Evolutionary conservation across 2,329 filamentous ascomycete species (phyloP).

Genomic region (Penicillium polonicum): DNA sequence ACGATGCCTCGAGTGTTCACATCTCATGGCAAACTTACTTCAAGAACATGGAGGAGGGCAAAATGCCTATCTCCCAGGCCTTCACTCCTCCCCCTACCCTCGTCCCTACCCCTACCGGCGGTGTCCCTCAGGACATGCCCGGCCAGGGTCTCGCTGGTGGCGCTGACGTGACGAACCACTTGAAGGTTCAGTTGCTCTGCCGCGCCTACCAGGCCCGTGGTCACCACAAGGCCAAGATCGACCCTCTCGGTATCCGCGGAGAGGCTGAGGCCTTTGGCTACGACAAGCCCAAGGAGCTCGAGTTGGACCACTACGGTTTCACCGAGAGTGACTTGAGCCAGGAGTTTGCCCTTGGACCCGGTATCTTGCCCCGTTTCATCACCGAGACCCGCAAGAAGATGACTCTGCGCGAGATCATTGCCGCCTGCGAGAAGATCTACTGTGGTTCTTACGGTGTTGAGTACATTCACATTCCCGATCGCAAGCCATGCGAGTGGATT

Average conservation of each 20-base stretch:
- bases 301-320: constrained; percentile 92
- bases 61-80: constrained; percentile 95
- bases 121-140: constrained; percentile 70
- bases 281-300: constrained; percentile 85
- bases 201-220: constrained; percentile 97
- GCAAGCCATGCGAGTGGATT: constrained; percentile 98
- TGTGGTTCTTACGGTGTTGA: constrained; percentile 96
- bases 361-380: constrained; percentile 92
- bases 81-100: constrained; percentile 95
- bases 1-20: constrained; percentile 89
- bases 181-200: constrained; percentile 96
- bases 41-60: constrained; percentile 97
- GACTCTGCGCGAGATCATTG: constrained; percentile 92
- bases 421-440: constrained; percentile 90
- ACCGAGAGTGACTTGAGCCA: constrained; percentile 89
- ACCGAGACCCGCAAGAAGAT: constrained; percentile 88
- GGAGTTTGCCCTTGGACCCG: constrained; percentile 87
- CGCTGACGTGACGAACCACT: constrained; percentile 86
- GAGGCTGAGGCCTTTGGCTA: constrained; percentile 81
- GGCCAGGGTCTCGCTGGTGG: constrained; percentile 67
- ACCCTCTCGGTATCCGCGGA: constrained; percentile 89
- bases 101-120: constrained; percentile 76
- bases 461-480: constrained; percentile 98
- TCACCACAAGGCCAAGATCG: constrained; percentile 97
- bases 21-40: constrained; percentile 99